Conservation (phyloP, 192 early-diverging fungal genomes). For the Piromyces sp. region DNA sequence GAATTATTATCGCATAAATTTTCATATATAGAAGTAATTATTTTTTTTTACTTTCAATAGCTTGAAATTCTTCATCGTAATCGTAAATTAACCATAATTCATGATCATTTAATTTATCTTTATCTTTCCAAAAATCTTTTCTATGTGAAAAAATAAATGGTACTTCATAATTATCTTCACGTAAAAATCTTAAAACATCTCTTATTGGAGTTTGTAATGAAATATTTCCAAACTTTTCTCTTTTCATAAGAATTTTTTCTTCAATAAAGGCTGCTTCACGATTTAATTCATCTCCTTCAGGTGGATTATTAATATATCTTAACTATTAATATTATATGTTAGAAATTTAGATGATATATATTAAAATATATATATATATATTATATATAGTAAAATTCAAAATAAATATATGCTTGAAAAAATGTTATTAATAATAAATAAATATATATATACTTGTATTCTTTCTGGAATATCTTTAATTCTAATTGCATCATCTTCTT, state of each 20-base stretch:
- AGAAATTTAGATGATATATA: too few relatives aligned
- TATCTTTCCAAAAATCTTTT: constrained; percentile 54
- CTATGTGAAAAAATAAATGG: constrained; percentile 77
- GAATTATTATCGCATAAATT: background rate
- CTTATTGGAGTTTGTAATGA: constrained; percentile 10
- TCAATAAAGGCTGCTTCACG: background rate
- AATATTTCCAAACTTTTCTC: background rate
- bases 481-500: constrained; percentile 76
- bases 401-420: too few relatives aligned
- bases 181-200: constrained; percentile 50
- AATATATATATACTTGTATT: constrained; percentile 44
- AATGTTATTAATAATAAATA: too few relatives aligned
- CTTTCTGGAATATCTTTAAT: constrained; percentile 80
- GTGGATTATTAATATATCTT: background rate
- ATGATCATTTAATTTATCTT: constrained; percentile 16
- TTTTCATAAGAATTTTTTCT: background rate
- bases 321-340: too few relatives aligned
- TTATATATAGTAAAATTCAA: too few relatives aligned
- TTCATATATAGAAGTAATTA: background rate
- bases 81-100: constrained; percentile 2
- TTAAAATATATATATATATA: too few relatives aligned
- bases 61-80: background rate
- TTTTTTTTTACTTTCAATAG: background rate
- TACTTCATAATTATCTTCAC: constrained; percentile 59
- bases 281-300: background rate